These are phyloP conservation scores for Stromatinia cepivora DNA, from an alignment of 2,329 filamentous ascomycete genomes.

Conservation along the genomic window DNA sequence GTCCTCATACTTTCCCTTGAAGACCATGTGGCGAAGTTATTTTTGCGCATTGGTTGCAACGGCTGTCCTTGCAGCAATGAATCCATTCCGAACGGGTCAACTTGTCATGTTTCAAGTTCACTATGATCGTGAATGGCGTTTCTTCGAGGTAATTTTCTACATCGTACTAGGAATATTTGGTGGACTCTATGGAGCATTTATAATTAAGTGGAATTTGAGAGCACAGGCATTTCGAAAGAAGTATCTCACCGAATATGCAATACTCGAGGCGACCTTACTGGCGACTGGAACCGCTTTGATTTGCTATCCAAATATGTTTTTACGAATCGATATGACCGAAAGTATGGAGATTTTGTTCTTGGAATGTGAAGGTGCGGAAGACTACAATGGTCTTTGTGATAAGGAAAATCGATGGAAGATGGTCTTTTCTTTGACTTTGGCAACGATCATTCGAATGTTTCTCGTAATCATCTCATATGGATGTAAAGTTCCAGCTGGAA, in stretches of 20 bases:
- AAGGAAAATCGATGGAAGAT: slow-evolving; percentile 72
- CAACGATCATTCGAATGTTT: slow-evolving; percentile 77
- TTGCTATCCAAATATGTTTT: slow-evolving; percentile 95
- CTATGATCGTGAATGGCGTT: slow-evolving; percentile 96
- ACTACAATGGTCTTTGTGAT: slow-evolving; percentile 89
- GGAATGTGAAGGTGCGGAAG: slow-evolving; percentile 86
- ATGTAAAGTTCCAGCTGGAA: slow-evolving; percentile 95
- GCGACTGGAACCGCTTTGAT: slow-evolving; percentile 82
- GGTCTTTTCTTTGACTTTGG: slow-evolving; percentile 73
- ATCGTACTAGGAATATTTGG: slow-evolving; percentile 89
- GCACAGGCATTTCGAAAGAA: slow-evolving; percentile 92
- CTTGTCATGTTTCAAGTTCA: slow-evolving; percentile 98
- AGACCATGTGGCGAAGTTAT: slow-evolving; percentile 97
- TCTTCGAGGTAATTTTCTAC: slow-evolving; percentile 94
- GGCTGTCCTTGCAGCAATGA: slow-evolving; percentile 90
- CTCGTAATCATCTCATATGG: slow-evolving; percentile 96
- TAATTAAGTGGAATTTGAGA: slow-evolving; percentile 96
- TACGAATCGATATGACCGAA: slow-evolving; percentile 98
- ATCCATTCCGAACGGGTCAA: slow-evolving; percentile 94
- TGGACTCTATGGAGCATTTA: slow-evolving; percentile 90
- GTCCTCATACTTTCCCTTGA: slow-evolving; percentile 92
- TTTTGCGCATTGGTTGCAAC: slow-evolving; percentile 97
- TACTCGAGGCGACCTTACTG: slow-evolving; percentile 82
- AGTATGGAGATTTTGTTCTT: slow-evolving; percentile 98
- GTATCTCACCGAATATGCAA: slow-evolving; percentile 79